Evolutionary conservation across 306 rosid species (phyloP), one percentile per base, ranked within the genome.

Genomic region (Acacia melanoxylon): DNA sequence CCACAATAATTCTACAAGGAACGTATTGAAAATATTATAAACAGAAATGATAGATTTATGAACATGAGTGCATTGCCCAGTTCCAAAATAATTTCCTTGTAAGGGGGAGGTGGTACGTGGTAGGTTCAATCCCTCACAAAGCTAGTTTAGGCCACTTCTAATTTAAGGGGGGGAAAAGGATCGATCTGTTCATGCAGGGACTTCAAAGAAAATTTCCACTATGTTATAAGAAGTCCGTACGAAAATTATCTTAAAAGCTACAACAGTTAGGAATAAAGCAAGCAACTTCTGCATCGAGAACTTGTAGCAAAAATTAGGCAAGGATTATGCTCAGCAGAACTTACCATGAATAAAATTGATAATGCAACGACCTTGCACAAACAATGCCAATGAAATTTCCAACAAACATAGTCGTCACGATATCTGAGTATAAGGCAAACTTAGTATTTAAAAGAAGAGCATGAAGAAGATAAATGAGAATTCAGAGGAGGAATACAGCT

Each of bases 311-410:
- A 68, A 37, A 37, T 37, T 5, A 37, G 41, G 8, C 8, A 37
- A 37, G 41, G 68, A 74, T 68, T 33, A 69, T 42, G 20, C 72
- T 73, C 81, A 85, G 85, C 31, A 78, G 58, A 71, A 83, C 96
- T 89, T 88, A 96, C 99, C 99, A 96, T 7, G 92, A 91, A 88
- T 92, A 92, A 85, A 96, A 96, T 83, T 96, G 99, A 91, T 96
- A 96, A 80, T 93, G 98, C 89, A 96, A 84, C 0, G 98, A 92
- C 74, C 98, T 91, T 40, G 99, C 99, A 79, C 98, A 96, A 59
- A 92, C 10, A 82, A 93, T 88, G 75, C 99, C 98, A 15, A 96
- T 88, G 97, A 96, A 93, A 84, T 96, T 96, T 80, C 98, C 97
- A 27, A 92, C 89, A 59, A 93, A 90, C 98, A 96, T 91, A 27